phyloP scores from a whole-genome alignment of 495 filamentous ascomycete species.

The Xylaria longipes region DNA sequence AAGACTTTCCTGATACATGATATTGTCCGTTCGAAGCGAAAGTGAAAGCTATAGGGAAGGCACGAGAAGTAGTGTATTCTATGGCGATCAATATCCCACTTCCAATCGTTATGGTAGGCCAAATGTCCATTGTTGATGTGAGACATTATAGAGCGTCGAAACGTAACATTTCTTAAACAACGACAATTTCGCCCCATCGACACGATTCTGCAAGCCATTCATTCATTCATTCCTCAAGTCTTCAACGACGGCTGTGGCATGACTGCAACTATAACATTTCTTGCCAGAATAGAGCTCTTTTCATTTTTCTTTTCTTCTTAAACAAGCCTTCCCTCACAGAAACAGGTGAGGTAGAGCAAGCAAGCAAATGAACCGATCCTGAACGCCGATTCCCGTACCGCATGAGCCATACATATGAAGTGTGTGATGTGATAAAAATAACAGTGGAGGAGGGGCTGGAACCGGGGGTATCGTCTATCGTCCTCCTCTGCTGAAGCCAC shows the following conservation, averaged over 20 bases:
- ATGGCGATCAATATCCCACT: not conserved
- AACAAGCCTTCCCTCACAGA: not conserved
- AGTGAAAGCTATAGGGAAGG: not conserved
- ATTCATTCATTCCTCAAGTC: not conserved
- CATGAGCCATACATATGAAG: constrained; percentile 30
- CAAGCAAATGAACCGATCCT: constrained; percentile 25
- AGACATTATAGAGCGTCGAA: not conserved
- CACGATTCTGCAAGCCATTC: not conserved
- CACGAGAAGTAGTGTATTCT: no score
- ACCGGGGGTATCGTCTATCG: constrained; percentile 18
- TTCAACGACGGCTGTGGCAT: not conserved
- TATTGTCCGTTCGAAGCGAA: not conserved
- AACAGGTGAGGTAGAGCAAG: constrained; percentile 19
- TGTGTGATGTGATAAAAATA: constrained; percentile 15
- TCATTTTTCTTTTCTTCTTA: not conserved
- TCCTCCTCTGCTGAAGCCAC: constrained; percentile 24
- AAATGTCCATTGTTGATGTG: not conserved
- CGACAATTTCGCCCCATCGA: not conserved
- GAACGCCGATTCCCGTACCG: constrained; percentile 39
- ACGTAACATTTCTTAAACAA: not conserved
- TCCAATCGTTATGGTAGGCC: not conserved
- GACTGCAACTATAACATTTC: not conserved
- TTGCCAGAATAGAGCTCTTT: not conserved
- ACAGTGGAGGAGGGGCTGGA: constrained; percentile 1
- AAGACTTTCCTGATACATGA: not conserved